Base-by-base conservation (phyloP, 2,329 filamentous ascomycete genomes). In the Aspergillus persii region DNA sequence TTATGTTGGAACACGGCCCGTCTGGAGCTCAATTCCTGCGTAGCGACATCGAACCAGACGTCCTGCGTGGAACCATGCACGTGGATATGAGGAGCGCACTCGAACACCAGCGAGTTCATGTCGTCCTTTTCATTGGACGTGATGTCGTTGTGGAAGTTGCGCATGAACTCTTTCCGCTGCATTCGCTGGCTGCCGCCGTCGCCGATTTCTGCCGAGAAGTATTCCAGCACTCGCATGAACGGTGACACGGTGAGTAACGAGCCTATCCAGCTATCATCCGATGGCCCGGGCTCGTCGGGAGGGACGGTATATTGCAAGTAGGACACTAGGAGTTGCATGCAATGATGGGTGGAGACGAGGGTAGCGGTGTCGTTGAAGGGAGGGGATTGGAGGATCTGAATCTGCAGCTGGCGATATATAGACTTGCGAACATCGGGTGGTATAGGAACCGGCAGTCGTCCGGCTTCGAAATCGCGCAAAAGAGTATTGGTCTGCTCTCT, bases 201-300 rank as follows among this genome's bases (percentile, higher is more conserved):
- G 5, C 76, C 76, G 33, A 78, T 78, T 57, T 78, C 76, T 0
- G 76, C 76, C 2, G 76, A 77, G 64, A 79, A 77, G 56, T 73
- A 78, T 55, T 79, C 75, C 33, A 76, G 71, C 7, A 77, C 71
- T 3, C 76, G 74, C 26, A 64, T 63, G 47, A 78, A 76, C 3
- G 76, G 74, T 9, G 75, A 76, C 4, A 74, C 61, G 1, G 74
- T 74, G 18, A 78, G 72, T 18, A 79, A 66, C 8, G 76, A 77
- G 54, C 72, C 74, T 41, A 78, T 77, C 72, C 76, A 76, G 18
- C 70, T 71, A 50, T 77, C 74, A 51, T 77, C 71, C 3, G 63
- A 57, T 5, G 68, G 63, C 9, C 63, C 69, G 3, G 64, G 65
- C 27, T 71, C 69, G 29, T 76, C 75, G 1, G 72, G 66, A 0